Percentiles rank a stretch among this genome's conserved stretches.
phyloP scores from a whole-genome alignment of 1,284 basidiomycete genomes.

The Ustilago loliicola region DNA sequence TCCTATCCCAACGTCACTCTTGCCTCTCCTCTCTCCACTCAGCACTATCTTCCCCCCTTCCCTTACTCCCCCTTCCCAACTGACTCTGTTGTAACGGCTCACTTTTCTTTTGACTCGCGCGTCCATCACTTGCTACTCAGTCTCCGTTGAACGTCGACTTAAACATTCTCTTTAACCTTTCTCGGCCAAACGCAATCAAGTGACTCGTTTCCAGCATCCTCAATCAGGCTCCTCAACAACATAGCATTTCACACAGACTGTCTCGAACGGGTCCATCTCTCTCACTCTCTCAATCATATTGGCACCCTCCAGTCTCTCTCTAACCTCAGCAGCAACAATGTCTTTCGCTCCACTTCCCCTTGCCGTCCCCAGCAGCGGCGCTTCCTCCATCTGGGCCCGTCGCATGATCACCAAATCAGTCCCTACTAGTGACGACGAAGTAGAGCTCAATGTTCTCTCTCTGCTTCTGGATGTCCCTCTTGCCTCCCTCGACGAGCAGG shows the following conservation, averaged over 20 bases:
- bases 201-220: neutral
- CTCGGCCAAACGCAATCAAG: neutral
- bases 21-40: neutral
- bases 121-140: slow-evolving; percentile 1
- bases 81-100: slow-evolving; percentile 11
- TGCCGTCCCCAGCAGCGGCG: slow-evolving; percentile 6
- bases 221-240: neutral
- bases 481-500: slow-evolving; percentile 23
- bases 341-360: slow-evolving; percentile 12
- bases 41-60: neutral
- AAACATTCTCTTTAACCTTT: slow-evolving; percentile 6
- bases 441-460: slow-evolving; percentile 46
- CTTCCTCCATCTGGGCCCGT: slow-evolving; percentile 43
- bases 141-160: slow-evolving; percentile 1
- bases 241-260: neutral
- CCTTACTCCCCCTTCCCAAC: slow-evolving; percentile 4
- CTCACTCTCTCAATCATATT: slow-evolving; percentile 2
- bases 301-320: slow-evolving; percentile 18
- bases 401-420: slow-evolving; percentile 35
- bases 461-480: slow-evolving; percentile 38
- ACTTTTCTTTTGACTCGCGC: slow-evolving; percentile 2
- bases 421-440: slow-evolving; percentile 20
- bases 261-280: slow-evolving; percentile 2
- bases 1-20: slow-evolving; percentile 5
- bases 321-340: slow-evolving; percentile 12